Conservation (phyloP, 169 alveolate species). For the Theileria equi region DNA sequence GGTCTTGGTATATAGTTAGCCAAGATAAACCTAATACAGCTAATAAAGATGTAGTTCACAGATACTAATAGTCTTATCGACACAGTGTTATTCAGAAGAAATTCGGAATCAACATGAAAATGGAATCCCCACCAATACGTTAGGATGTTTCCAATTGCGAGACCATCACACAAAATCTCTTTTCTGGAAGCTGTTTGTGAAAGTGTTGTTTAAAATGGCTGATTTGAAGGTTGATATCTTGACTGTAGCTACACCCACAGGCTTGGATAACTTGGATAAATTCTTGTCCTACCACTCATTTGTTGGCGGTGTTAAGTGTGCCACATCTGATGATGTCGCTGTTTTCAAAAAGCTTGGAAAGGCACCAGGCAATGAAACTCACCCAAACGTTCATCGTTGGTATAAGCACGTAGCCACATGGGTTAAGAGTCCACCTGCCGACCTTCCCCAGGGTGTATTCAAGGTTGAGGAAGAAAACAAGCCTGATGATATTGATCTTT, state of each 20-base stretch:
- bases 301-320: slow-evolving; percentile 55
- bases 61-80: no score
- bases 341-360: slow-evolving; percentile 60
- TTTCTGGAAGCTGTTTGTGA: no score
- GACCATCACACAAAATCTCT: no score
- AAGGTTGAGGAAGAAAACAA: slow-evolving; percentile 25
- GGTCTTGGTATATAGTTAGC: no score
- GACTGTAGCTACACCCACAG: slow-evolving; percentile 32
- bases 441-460: slow-evolving; percentile 59
- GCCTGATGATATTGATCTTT: slow-evolving; percentile 61
- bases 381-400: slow-evolving; percentile 58
- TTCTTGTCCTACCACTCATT: slow-evolving; percentile 59
- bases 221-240: slow-evolving; percentile 36
- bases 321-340: slow-evolving; percentile 59
- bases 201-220: slow-evolving; percentile 51
- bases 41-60: no score
- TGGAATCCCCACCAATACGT: no score
- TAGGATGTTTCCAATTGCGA: no score
- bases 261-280: slow-evolving; percentile 40
- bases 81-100: no score
- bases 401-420: slow-evolving; percentile 55
- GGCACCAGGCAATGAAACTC: slow-evolving; percentile 38
- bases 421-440: slow-evolving; percentile 53
- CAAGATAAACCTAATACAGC: no score
- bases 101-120: no score